Conservation (phyloP, 345 rosid species). For the Brassica rapa region DNA sequence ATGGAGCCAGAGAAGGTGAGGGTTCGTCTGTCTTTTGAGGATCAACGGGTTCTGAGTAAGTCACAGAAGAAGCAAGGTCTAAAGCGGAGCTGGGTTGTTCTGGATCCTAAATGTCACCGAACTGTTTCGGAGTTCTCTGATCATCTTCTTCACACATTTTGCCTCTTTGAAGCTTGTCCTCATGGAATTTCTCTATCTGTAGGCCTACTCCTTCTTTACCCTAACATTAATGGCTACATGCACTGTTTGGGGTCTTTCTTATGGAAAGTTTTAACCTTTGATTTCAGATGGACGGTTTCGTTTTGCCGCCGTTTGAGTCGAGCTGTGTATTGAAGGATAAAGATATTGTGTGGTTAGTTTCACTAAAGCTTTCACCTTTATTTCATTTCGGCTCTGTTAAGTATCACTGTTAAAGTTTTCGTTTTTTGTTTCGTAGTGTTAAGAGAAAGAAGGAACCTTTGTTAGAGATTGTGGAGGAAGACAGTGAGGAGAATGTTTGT, state of each 20-base stretch:
- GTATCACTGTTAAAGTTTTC: background rate
- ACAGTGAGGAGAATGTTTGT: slow-evolving; percentile 40
- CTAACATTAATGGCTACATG: slow-evolving; percentile 23
- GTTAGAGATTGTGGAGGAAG: slow-evolving; percentile 38
- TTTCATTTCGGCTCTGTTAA: background rate
- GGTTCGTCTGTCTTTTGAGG: slow-evolving; percentile 67
- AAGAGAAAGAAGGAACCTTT: slow-evolving; percentile 49
- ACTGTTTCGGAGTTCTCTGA: slow-evolving; percentile 73
- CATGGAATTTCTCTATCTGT: slow-evolving; percentile 75
- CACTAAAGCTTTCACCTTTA: background rate
- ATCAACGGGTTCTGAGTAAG: slow-evolving; percentile 52
- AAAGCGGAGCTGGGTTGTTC: slow-evolving; percentile 74
- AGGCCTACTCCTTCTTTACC: slow-evolving; percentile 3
- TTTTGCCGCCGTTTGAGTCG: slow-evolving; percentile 81
- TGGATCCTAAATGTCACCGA: slow-evolving; percentile 58
- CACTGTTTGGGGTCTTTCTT: background rate
- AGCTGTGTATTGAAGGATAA: slow-evolving; percentile 72
- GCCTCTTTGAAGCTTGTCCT: slow-evolving; percentile 68
- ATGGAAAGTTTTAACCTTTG: background rate
- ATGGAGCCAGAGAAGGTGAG: slow-evolving; percentile 55
- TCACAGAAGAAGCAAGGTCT: slow-evolving; percentile 61
- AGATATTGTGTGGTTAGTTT: slow-evolving; percentile 71
- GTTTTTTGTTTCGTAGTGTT: slow-evolving; percentile 50
- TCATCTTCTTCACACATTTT: slow-evolving; percentile 54
- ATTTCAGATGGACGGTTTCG: slow-evolving; percentile 91